A percentile compares a stretch with the other conserved stretches of the same genome.
Evolutionary conservation across 2,329 filamentous ascomycete genomes (phyloP).

Genomic region (Calonectria leucothoes): DNA sequence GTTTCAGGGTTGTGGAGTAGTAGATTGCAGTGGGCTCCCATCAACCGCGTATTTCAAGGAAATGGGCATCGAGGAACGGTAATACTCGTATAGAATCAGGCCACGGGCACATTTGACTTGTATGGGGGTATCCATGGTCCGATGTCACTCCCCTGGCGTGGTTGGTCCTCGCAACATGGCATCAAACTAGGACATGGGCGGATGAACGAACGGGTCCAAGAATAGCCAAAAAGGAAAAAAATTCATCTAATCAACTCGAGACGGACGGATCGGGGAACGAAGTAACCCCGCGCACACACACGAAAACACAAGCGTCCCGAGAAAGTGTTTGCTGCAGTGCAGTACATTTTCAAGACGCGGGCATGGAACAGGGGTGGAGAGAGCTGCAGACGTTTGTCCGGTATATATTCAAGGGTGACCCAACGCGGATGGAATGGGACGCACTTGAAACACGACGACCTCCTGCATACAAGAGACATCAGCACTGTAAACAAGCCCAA

Average conservation of each 20-base stretch:
- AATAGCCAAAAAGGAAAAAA: not conserved
- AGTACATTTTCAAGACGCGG: not conserved
- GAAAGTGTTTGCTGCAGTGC: not conserved
- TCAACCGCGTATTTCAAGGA: not conserved
- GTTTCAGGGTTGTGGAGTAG: not conserved
- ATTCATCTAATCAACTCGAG: not conserved
- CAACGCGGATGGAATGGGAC: not conserved
- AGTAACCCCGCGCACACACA: not conserved
- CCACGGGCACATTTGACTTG: not conserved
- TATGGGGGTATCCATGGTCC: not conserved
- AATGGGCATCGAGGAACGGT: not conserved
- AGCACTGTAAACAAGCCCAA: not conserved
- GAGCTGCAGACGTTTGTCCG: not conserved
- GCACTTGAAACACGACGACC: not conserved
- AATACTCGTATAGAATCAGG: not conserved
- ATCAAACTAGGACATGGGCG: not conserved
- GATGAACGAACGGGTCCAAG: not conserved
- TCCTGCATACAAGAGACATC: not conserved
- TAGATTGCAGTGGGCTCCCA: not conserved
- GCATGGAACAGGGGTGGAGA: slow-evolving; percentile 5
- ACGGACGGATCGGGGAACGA: not conserved
- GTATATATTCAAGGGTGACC: not conserved
- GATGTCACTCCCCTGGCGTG: not conserved
- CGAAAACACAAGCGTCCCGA: not conserved
- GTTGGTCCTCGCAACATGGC: not conserved